Percentiles rank a stretch among this genome's conserved stretches.
phyloP scores from a whole-genome alignment of 1,284 basidiomycete species.

The Hymenochaete sp. region DNA sequence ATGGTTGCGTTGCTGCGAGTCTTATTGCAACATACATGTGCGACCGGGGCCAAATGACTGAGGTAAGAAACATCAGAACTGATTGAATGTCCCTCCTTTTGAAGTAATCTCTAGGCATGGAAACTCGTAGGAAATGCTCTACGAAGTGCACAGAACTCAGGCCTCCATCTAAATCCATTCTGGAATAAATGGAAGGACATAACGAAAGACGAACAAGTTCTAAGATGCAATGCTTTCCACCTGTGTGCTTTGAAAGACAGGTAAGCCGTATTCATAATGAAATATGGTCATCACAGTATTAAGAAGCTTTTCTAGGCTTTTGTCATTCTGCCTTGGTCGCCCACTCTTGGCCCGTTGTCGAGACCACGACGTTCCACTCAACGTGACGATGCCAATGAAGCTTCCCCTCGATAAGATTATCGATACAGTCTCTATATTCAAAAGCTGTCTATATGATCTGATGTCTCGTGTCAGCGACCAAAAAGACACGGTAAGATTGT shows the following conservation, averaged over 20 bases:
- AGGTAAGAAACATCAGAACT: slow-evolving; percentile 22
- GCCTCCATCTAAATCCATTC: slow-evolving; percentile 41
- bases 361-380: slow-evolving; percentile 16
- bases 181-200: slow-evolving; percentile 41
- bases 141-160: slow-evolving; percentile 39
- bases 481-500: slow-evolving; percentile 32
- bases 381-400: slow-evolving; percentile 31
- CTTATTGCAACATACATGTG: slow-evolving; percentile 40
- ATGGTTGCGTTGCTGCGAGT: slow-evolving; percentile 41
- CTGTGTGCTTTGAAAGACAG: slow-evolving; percentile 10
- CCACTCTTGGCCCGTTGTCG: slow-evolving; percentile 32
- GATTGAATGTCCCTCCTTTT: background rate
- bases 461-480: slow-evolving; percentile 34
- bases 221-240: slow-evolving; percentile 18
- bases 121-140: slow-evolving; percentile 39
- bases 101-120: slow-evolving; percentile 32
- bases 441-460: slow-evolving; percentile 32
- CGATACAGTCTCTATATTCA: slow-evolving; percentile 31
- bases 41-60: slow-evolving; percentile 39
- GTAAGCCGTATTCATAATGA: background rate
- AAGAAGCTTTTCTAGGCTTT: slow-evolving; percentile 6
- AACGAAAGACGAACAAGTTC: slow-evolving; percentile 32
- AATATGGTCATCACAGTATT: background rate
- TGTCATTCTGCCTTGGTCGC: slow-evolving; percentile 34
- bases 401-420: slow-evolving; percentile 31